Evolutionary conservation across 768 basidiomycete species (phyloP).

Genomic region (Suillus tomentosus): DNA sequence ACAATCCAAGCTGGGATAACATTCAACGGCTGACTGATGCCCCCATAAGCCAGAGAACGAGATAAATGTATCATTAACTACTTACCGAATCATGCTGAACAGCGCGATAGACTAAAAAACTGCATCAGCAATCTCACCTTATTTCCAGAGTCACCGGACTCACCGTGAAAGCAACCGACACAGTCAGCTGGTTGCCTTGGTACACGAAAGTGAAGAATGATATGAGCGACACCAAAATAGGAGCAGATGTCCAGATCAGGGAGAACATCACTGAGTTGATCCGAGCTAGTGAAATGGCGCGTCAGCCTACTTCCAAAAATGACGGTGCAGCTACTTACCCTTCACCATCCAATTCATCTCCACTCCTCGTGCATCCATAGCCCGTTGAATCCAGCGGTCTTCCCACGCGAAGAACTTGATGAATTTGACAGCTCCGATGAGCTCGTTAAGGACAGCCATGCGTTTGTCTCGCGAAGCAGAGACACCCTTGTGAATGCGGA

Average conservation of each 20-base stretch:
- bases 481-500: conserved; percentile 38
- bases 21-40: conserved; percentile 63
- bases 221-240: conserved; percentile 77
- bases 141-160: conserved; percentile 21
- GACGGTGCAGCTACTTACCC: not conserved
- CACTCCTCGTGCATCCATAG: conserved; percentile 50
- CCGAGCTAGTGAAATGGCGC: conserved; percentile 45
- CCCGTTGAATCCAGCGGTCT: conserved; percentile 44
- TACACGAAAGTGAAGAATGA: conserved; percentile 77
- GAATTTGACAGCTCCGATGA: conserved; percentile 42
- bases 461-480: conserved; percentile 42
- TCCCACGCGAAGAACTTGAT: conserved; percentile 50
- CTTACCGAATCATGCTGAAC: conserved; percentile 82
- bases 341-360: conserved; percentile 41
- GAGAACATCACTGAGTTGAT: conserved; percentile 74
- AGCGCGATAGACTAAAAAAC: conserved; percentile 65
- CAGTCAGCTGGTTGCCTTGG: conserved; percentile 72
- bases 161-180: conserved; percentile 84
- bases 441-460: conserved; percentile 47
- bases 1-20: conserved; percentile 82
- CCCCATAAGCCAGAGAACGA: conserved; percentile 2
- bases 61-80: conserved; percentile 8
- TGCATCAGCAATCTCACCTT: conserved; percentile 4
- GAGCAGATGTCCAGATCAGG: conserved; percentile 72
- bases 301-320: not conserved